phyloP scores from a whole-genome alignment of 2,329 filamentous ascomycete genomes.

The Xylariaceae sp. region DNA sequence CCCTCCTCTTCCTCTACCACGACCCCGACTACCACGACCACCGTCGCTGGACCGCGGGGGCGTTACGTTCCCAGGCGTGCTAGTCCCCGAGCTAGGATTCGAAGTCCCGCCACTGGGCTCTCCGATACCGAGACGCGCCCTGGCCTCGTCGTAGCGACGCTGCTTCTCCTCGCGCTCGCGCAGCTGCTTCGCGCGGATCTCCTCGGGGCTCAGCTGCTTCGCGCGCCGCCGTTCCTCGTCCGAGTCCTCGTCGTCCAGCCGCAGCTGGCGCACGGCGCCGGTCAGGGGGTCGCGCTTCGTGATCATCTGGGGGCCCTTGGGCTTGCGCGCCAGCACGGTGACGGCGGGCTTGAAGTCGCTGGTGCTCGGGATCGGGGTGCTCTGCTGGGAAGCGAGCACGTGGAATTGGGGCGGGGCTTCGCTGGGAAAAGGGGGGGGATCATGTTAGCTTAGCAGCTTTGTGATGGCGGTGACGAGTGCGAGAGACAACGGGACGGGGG shows the following conservation, averaged over 20 bases:
- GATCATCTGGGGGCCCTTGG: slow-evolving; percentile 39
- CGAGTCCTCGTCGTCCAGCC: slow-evolving; percentile 55
- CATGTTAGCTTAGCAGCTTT: neutral
- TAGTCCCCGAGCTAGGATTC: slow-evolving; percentile 48
- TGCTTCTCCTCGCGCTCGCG: slow-evolving; percentile 85
- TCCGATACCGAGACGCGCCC: slow-evolving; percentile 63
- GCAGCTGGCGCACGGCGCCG: slow-evolving; percentile 41
- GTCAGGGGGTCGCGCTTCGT: slow-evolving; percentile 53
- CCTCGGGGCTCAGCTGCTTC: slow-evolving; percentile 64
- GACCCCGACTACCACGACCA: slow-evolving; percentile 35
- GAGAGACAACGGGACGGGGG: neutral
- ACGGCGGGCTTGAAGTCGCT: slow-evolving; percentile 75
- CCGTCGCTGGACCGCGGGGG: slow-evolving; percentile 50
- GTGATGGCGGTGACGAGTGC: neutral
- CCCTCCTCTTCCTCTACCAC: slow-evolving; percentile 30
- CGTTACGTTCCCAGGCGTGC: slow-evolving; percentile 52
- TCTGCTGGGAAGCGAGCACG: slow-evolving; percentile 54
- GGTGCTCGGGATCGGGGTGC: slow-evolving; percentile 54
- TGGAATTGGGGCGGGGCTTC: slow-evolving; percentile 68
- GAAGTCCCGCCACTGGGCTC: slow-evolving; percentile 21
- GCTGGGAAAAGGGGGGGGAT: slow-evolving; percentile 35
- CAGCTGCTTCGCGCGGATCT: slow-evolving; percentile 73
- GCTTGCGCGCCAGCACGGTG: slow-evolving; percentile 81
- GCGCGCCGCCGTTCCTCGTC: slow-evolving; percentile 59
- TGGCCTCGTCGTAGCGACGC: slow-evolving; percentile 80